phyloP scores from a whole-genome alignment of 2,329 filamentous ascomycete genomes.

The Berkeleyomyces basicola region DNA sequence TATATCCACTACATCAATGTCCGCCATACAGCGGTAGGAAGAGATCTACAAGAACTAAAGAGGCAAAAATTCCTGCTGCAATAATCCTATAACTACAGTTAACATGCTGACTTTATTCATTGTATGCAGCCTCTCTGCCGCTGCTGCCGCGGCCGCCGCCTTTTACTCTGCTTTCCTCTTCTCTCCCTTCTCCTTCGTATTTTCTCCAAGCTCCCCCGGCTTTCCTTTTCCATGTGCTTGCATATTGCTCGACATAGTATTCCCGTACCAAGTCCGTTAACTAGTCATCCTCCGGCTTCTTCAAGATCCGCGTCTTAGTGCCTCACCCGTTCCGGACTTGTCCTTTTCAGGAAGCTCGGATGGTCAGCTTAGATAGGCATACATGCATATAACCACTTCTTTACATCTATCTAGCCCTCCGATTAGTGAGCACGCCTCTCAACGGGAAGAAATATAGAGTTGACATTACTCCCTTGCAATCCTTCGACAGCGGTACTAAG shows the following conservation, averaged over 20 bases:
- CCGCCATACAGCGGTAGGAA: background rate
- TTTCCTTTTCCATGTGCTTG: background rate
- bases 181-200: background rate
- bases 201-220: background rate
- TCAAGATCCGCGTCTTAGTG: background rate
- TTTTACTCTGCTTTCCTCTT: background rate
- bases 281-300: background rate
- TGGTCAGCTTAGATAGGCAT: background rate
- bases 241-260: background rate
- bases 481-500: background rate
- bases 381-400: too few relatives aligned
- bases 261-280: background rate
- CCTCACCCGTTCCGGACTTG: background rate
- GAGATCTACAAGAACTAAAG: background rate
- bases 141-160: background rate
- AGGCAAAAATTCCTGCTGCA: background rate
- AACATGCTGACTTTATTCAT: too few relatives aligned
- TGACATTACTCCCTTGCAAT: background rate
- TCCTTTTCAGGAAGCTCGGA: background rate
- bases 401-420: too few relatives aligned
- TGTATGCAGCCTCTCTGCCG: background rate
- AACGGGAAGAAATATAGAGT: background rate
- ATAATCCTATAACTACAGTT: background rate
- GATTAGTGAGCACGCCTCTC: too few relatives aligned
- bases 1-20: background rate